Evolutionary conservation across 768 basidiomycete species (phyloP).

Genomic region (Russula emetica): DNA sequence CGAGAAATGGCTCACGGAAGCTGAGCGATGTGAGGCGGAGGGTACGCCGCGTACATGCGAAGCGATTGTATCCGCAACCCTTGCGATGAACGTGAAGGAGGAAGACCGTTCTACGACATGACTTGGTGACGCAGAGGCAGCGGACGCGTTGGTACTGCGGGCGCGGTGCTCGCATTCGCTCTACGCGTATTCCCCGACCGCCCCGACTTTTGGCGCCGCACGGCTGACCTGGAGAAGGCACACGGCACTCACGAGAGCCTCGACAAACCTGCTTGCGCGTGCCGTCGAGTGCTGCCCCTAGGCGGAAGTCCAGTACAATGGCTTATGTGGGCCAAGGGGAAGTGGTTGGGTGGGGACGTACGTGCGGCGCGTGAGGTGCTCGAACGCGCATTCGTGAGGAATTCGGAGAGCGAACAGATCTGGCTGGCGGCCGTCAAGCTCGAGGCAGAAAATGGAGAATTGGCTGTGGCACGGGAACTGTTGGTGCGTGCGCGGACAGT

Average conservation of each 20-base stretch:
- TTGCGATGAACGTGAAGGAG: slow-evolving; percentile 92
- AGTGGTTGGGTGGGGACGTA: slow-evolving; percentile 88
- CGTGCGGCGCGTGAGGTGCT: slow-evolving; percentile 87
- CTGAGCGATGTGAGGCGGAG: slow-evolving; percentile 84
- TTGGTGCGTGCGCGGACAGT: slow-evolving; percentile 85
- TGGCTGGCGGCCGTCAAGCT: slow-evolving; percentile 98
- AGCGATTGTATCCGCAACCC: slow-evolving; percentile 91
- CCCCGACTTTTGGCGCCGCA: slow-evolving; percentile 80
- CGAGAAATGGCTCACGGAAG: slow-evolving; percentile 96
- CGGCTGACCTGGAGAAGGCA: slow-evolving; percentile 88
- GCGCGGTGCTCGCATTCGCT: slow-evolving; percentile 88
- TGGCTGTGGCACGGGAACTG: slow-evolving; percentile 79
- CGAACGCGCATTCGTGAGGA: slow-evolving; percentile 85
- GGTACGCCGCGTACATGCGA: slow-evolving; percentile 84
- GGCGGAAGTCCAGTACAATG: slow-evolving; percentile 93
- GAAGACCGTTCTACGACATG: slow-evolving; percentile 89
- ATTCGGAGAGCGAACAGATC: slow-evolving; percentile 95
- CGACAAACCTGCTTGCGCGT: slow-evolving; percentile 70
- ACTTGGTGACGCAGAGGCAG: slow-evolving; percentile 86
- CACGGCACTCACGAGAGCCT: slow-evolving; percentile 84
- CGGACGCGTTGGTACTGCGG: slow-evolving; percentile 73
- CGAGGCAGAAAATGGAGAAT: slow-evolving; percentile 92
- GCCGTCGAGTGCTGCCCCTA: slow-evolving; percentile 92
- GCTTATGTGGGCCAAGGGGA: slow-evolving; percentile 98
- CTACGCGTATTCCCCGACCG: slow-evolving; percentile 87